Conservation (phyloP, 148 eudicot genomes). For the Beta vulgaris region DNA sequence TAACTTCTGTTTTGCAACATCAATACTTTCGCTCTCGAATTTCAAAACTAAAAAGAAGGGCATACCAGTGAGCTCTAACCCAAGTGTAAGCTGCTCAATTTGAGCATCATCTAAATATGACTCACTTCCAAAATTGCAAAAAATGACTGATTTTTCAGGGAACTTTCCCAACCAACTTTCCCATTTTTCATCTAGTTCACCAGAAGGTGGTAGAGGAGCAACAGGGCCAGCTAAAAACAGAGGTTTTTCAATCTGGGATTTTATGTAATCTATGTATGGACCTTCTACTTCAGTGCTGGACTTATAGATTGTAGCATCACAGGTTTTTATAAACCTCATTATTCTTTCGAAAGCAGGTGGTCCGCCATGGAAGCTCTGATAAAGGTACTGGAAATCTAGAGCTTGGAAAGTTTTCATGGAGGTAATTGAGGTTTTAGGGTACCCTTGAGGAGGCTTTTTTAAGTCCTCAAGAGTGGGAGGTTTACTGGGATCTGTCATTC, state of each 20-base stretch:
- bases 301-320: conserved; percentile 38
- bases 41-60: conserved; percentile 52
- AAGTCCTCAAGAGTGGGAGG: conserved; percentile 34
- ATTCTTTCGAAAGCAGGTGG: conserved; percentile 20
- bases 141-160: conserved; percentile 39
- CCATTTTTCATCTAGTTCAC: conserved; percentile 34
- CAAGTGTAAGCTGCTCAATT: conserved; percentile 40
- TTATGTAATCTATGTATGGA: conserved; percentile 35
- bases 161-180: conserved; percentile 33
- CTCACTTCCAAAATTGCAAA: conserved; percentile 50
- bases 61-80: conserved; percentile 41
- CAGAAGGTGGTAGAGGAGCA: conserved; percentile 31
- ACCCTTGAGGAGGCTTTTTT: conserved; percentile 38
- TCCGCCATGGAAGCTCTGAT: conserved; percentile 35
- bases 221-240: conserved; percentile 34
- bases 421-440: conserved; percentile 38
- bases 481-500: conserved; percentile 20
- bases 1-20: conserved; percentile 25
- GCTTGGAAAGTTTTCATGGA: conserved; percentile 41
- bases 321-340: conserved; percentile 16
- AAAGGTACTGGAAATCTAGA: conserved; percentile 34
- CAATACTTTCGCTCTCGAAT: conserved; percentile 20
- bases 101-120: conserved; percentile 39
- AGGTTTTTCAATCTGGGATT: conserved; percentile 33
- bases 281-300: conserved; percentile 46